phyloP scores from a whole-genome alignment of 2,329 filamentous ascomycete genomes.

The Graphium sp. region DNA sequence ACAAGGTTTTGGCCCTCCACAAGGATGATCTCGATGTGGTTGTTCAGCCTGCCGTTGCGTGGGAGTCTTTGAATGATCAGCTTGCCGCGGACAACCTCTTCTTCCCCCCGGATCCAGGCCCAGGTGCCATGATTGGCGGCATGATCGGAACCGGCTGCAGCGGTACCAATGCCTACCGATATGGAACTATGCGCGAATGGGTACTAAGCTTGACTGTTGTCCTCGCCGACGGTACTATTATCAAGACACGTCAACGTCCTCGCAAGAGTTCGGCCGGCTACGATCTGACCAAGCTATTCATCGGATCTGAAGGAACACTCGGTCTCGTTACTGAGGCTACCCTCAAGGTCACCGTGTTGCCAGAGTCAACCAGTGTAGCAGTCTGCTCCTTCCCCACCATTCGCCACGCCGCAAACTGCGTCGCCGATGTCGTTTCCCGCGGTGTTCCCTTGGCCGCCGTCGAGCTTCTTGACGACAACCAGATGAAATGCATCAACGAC shows the following conservation, averaged over 20 bases:
- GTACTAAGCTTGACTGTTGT: conserved; percentile 77
- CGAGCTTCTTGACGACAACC: conserved; percentile 81
- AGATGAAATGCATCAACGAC: conserved; percentile 58
- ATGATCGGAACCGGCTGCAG: conserved; percentile 61
- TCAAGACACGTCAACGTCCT: conserved; percentile 77
- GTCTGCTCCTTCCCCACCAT: conserved; percentile 44
- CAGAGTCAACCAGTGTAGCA: conserved; percentile 65
- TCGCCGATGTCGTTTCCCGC: conserved; percentile 60
- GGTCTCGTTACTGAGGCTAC: conserved; percentile 85
- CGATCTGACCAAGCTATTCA: conserved; percentile 76
- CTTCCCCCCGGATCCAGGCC: conserved; percentile 83
- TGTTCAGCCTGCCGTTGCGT: conserved; percentile 69
- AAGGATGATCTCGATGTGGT: conserved; percentile 62
- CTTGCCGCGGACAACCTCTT: conserved; percentile 61
- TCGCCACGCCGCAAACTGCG: conserved; percentile 61
- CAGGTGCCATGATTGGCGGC: conserved; percentile 82
- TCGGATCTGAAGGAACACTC: conserved; percentile 82
- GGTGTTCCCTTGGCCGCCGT: conserved; percentile 82
- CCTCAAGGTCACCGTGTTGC: conserved; percentile 70
- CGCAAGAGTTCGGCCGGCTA: conserved; percentile 86
- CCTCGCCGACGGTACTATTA: conserved; percentile 73
- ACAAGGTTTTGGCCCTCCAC: conserved; percentile 61
- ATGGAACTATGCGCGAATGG: conserved; percentile 93
- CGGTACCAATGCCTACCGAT: conserved; percentile 82
- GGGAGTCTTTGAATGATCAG: conserved; percentile 71